These are phyloP conservation scores for Pythium phragmiticola DNA, from an alignment of 352 stramenopile genomes.

Conservation along the genomic window DNA sequence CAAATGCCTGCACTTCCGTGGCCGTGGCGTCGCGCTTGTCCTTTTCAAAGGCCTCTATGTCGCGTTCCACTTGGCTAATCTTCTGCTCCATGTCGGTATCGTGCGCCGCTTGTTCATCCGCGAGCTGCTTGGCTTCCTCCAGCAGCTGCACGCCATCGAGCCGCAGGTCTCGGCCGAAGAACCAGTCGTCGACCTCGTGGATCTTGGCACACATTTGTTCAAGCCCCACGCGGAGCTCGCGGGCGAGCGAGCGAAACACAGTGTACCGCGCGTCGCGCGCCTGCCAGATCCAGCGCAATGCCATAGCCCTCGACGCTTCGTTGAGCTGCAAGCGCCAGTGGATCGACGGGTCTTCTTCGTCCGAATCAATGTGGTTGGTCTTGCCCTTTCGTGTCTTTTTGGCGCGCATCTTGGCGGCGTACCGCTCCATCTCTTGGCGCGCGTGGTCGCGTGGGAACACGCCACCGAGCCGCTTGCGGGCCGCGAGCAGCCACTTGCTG, in stretches of 20 bases:
- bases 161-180: slow-evolving; percentile 86
- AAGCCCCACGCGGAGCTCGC: slow-evolving; percentile 57
- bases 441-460: slow-evolving; percentile 88
- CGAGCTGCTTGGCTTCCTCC: slow-evolving; percentile 54
- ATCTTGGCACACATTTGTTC: slow-evolving; percentile 75
- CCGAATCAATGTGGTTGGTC: slow-evolving; percentile 60
- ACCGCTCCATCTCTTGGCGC: slow-evolving; percentile 88
- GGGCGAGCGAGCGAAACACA: slow-evolving; percentile 39
- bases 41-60: slow-evolving; percentile 72
- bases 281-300: slow-evolving; percentile 79
- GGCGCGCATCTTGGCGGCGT: slow-evolving; percentile 89
- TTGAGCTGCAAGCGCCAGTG: slow-evolving; percentile 85
- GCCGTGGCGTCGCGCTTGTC: slow-evolving; percentile 70
- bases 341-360: slow-evolving; percentile 64
- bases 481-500: slow-evolving; percentile 93
- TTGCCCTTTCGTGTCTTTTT: slow-evolving; percentile 63
- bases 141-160: slow-evolving; percentile 70
- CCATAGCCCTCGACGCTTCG: slow-evolving; percentile 71
- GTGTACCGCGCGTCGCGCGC: slow-evolving; percentile 62
- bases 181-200: slow-evolving; percentile 93
- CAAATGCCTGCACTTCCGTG: slow-evolving; percentile 55
- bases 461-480: slow-evolving; percentile 89
- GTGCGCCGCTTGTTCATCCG: slow-evolving; percentile 53
- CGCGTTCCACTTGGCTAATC: slow-evolving; percentile 75
- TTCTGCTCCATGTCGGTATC: slow-evolving; percentile 84